phyloP scores from a whole-genome alignment of 192 early-diverging fungal genomes.

The Entomortierella chlamydospora region DNA sequence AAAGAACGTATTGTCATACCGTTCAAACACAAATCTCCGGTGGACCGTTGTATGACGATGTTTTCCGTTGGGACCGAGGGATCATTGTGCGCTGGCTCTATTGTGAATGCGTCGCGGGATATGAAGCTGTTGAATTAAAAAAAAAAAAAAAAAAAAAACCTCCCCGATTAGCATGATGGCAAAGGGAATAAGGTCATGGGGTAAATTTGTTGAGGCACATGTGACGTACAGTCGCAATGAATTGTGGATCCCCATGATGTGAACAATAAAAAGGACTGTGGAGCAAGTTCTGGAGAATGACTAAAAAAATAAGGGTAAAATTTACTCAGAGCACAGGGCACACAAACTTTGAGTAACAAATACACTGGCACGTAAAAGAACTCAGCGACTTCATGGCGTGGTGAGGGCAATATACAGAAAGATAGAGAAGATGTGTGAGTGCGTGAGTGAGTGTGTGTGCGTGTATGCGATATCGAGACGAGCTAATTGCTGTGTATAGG shows the following conservation, averaged over 20 bases:
- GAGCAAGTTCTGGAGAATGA: neutral
- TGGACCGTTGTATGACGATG: constrained; percentile 69
- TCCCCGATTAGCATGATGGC: neutral
- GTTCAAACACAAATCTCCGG: constrained; percentile 61
- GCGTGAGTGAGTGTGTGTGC: no score
- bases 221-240: constrained; percentile 40
- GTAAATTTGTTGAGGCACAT: neutral
- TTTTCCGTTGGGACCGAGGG: constrained; percentile 64
- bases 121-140: neutral
- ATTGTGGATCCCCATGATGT: constrained; percentile 25
- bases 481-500: no score
- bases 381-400: no score
- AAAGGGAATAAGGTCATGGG: neutral
- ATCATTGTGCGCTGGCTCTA: constrained; percentile 68
- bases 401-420: no score
- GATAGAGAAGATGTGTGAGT: no score
- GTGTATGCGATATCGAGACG: no score
- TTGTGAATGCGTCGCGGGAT: constrained; percentile 57
- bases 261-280: neutral
- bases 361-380: no score
- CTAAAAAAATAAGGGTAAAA: neutral
- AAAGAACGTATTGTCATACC: constrained; percentile 3
- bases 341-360: no score
- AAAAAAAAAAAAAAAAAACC: neutral
- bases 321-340: no score